Evolutionary conservation across 1,284 basidiomycete species (phyloP).

Genomic region (Apiotrichum domesticum): DNA sequence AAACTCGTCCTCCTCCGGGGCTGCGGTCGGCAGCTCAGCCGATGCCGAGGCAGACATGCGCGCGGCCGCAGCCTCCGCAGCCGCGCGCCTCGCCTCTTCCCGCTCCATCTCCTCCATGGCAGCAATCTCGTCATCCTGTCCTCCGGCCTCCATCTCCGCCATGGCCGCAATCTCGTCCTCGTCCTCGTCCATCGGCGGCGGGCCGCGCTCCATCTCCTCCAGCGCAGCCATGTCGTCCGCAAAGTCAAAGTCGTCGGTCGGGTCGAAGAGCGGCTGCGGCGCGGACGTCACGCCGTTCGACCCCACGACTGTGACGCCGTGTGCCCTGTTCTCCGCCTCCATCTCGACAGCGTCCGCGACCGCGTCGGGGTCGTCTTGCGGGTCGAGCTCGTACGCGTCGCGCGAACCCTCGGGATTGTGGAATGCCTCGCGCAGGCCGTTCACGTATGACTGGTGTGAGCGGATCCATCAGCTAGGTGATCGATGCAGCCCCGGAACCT

Average conservation of each 20-base stretch:
- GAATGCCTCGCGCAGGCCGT: constrained; percentile 53
- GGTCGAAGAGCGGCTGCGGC: constrained; percentile 34
- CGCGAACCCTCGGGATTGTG: not conserved
- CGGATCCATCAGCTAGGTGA: constrained; percentile 20
- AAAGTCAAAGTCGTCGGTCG: constrained; percentile 15
- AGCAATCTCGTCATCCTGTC: not conserved
- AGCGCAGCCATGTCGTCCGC: constrained; percentile 58
- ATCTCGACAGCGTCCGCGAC: constrained; percentile 7
- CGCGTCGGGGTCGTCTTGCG: not conserved
- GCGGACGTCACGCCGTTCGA: not conserved
- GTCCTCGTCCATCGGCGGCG: constrained; percentile 7
- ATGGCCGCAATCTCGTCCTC: constrained; percentile 3
- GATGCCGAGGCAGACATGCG: no score
- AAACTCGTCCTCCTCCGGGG: constrained; percentile 20
- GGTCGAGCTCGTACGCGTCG: constrained; percentile 2
- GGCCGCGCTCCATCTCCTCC: constrained; percentile 54
- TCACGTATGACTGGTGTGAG: constrained; percentile 31
- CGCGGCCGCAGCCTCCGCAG: no score
- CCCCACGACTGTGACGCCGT: not conserved
- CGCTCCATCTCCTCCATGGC: constrained; percentile 1
- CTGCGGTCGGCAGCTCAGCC: constrained; percentile 2
- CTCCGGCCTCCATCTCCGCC: constrained; percentile 21
- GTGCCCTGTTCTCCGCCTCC: not conserved
- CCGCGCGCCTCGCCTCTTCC: no score
- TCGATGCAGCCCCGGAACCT: not conserved